Conservation (phyloP, 192 early-diverging fungal genomes). For the Podila horticola region DNA sequence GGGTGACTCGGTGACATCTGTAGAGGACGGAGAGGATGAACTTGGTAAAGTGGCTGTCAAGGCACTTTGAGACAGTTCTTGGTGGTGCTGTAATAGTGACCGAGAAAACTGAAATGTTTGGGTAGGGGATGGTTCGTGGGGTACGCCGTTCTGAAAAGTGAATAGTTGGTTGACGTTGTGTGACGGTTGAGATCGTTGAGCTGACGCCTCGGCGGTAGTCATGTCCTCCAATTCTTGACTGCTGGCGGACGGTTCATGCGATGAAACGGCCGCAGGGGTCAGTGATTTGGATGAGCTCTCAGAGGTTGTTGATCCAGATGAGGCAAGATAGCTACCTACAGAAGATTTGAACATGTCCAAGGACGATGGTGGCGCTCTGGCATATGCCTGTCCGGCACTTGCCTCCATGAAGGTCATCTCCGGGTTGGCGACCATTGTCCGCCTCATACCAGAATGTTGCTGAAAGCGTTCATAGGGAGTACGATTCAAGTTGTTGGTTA, state of each 20-base stretch:
- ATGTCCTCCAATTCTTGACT: constrained; percentile 2
- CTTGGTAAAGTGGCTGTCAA: too few relatives aligned
- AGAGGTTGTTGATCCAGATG: neutral
- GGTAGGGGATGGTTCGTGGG: neutral
- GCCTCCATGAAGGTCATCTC: neutral
- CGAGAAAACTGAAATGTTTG: too few relatives aligned
- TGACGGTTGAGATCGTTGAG: neutral
- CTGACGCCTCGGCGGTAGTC: neutral
- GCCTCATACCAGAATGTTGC: neutral
- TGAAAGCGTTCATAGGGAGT: neutral
- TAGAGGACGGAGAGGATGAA: too few relatives aligned
- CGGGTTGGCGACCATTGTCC: neutral
- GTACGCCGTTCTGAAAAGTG: neutral
- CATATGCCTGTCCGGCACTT: neutral
- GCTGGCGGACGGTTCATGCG: neutral
- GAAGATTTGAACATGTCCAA: constrained; percentile 1
- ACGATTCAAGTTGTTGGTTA: neutral
- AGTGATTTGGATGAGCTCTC: neutral
- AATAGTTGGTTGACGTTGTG: too few relatives aligned
- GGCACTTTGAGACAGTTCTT: too few relatives aligned
- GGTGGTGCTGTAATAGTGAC: too few relatives aligned
- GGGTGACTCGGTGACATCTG: too few relatives aligned
- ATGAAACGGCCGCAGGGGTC: neutral
- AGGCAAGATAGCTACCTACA: neutral
- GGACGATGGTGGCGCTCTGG: neutral